Base-by-base conservation (phyloP, 192 early-diverging fungal genomes). In the Kickxella alabastrina region DNA sequence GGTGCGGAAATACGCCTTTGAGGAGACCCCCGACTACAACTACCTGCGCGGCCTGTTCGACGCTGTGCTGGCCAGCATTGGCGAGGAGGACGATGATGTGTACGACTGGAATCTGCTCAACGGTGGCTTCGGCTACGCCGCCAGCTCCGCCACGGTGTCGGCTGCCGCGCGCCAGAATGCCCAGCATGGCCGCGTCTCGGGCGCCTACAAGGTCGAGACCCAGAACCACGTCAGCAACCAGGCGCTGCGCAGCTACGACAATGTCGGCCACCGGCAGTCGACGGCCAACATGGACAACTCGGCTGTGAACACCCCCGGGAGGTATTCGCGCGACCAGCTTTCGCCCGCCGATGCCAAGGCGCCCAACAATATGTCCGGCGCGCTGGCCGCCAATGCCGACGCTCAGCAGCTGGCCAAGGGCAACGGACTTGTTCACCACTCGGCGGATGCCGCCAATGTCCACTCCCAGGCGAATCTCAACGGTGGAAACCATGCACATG, bases 21-120 rank as follows among this genome's bases (percentile, higher is more conserved):
- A 98, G 46, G 93, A 98, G 65, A 84, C 85, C n/a, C 95, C 95
- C 13, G 92, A 98, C 77, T 98, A 98, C 73, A 89, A 92, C 60
- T 95, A 91, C 52, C 71, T 95, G 58, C 77, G 89, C 49, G 84
- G 85, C 9, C 67, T 98, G 42, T 89, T 98, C 43, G 85, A 85
- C 57, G 87, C 89, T 54, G 89, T 82, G 6, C 59, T 92, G 35
- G 70, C 79, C 29, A 80, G 81, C 18, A 69, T 77, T 23, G 85
- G 85, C 39, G 86, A 92, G 52, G 61, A 59, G 24, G 93, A 98
- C 59, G 95, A 98, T 68, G 85, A 88, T 14, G 79, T 97, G 24
- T 98, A 91, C 55, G 95, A 98, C 73, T 98, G 95, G 95, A 90
- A 92, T 28, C 60, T 63, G 46, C 54, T 77, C 27, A 67, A 72